These are phyloP conservation scores for Cordyceps farinosa DNA, from an alignment of 2,329 filamentous ascomycete genomes.

Conservation along the genomic window DNA sequence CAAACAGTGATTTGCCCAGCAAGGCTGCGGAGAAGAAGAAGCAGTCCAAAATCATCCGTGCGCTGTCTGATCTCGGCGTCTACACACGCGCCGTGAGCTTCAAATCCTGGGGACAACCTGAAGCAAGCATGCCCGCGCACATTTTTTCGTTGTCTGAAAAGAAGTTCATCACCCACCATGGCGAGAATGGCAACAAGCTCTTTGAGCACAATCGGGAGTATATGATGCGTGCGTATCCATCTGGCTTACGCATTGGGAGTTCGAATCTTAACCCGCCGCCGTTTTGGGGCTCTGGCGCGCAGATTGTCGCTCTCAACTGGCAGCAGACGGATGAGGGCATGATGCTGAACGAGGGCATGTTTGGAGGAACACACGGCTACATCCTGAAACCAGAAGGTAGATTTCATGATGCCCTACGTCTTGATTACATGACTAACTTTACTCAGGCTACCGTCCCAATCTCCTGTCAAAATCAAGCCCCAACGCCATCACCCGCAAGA, in stretches of 20 bases:
- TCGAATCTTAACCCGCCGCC: conserved; percentile 82
- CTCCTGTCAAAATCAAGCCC: conserved; percentile 23
- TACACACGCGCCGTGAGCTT: conserved; percentile 84
- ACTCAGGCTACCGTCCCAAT: conserved; percentile 32
- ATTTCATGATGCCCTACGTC: neutral
- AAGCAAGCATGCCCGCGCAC: conserved; percentile 60
- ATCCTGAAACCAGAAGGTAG: conserved; percentile 74
- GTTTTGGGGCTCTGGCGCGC: conserved; percentile 85
- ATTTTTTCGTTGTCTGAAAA: conserved; percentile 67
- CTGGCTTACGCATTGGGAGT: conserved; percentile 73
- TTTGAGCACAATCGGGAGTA: conserved; percentile 79
- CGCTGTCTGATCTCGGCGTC: conserved; percentile 71
- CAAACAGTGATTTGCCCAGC: conserved; percentile 33
- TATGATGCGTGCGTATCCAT: conserved; percentile 86
- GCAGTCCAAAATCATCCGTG: conserved; percentile 63
- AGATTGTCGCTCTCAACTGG: conserved; percentile 93
- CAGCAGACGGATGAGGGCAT: conserved; percentile 86
- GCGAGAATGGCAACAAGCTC: conserved; percentile 49
- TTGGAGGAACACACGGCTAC: conserved; percentile 77
- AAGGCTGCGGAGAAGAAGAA: conserved; percentile 38
- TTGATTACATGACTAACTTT: neutral
- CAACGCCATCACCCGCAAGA: conserved; percentile 39
- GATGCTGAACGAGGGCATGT: conserved; percentile 96
- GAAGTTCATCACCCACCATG: conserved; percentile 58
- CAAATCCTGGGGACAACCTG: conserved; percentile 70